Evolutionary conservation across 2,329 filamentous ascomycete species (phyloP).

Genomic region (Xylariaceae sp.): DNA sequence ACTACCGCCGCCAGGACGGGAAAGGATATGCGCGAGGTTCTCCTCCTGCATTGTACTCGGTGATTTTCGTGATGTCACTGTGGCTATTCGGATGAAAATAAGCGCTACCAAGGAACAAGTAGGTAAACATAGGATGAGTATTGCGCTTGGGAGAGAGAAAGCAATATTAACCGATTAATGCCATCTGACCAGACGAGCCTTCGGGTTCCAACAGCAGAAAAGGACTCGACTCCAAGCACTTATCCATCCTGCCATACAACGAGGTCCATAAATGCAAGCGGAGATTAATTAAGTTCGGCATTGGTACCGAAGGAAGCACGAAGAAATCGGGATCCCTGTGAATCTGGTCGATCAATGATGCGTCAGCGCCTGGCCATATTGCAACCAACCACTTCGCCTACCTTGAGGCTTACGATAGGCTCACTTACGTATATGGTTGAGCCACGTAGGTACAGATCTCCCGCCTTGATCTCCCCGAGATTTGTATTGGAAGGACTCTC

Average conservation of each 20-base stretch:
- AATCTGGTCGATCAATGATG: not conserved
- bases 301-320: not conserved
- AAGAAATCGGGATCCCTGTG: not conserved
- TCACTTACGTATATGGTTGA: no score
- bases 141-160: constrained; percentile 3
- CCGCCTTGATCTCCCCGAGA: no score
- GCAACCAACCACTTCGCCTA: no score
- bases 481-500: no score
- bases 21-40: constrained; percentile 5
- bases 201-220: not conserved
- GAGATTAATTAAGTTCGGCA: not conserved
- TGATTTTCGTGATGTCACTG: constrained; percentile 9
- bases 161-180: not conserved
- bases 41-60: not conserved
- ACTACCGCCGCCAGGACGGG: not conserved
- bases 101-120: not conserved
- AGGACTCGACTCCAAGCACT: not conserved
- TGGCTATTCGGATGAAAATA: not conserved
- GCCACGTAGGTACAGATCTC: no score
- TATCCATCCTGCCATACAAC: not conserved
- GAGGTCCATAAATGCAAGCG: not conserved
- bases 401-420: no score
- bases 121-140: not conserved
- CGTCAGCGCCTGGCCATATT: no score
- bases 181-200: not conserved